Evolutionary conservation across 768 basidiomycete genomes (phyloP), one percentile per base, ranked within the genome.

Genomic region (Russula earlei): DNA sequence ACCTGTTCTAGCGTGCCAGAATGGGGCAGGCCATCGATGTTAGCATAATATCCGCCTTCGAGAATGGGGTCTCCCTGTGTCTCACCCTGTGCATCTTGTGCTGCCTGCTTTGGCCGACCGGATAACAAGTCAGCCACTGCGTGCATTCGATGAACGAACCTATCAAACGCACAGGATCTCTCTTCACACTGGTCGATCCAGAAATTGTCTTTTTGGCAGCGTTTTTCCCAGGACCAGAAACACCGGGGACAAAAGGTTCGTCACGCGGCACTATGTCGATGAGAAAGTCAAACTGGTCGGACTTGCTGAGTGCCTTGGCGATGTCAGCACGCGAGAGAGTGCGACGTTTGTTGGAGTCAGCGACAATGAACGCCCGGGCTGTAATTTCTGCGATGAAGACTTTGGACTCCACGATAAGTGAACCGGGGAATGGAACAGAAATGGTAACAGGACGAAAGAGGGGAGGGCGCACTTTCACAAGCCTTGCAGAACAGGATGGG

Each of bases 321-420:
- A 99, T 93, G 70, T 97, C 94, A 12, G 90, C 84, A 45, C 91
- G 84, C 10, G 91, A 93, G 19, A 97, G 77, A 2, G 94, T 97
- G n/a, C 93, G 86, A 25, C 94, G 86, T 70, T 96, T 97, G 72
- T 93, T 89, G 24, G 91, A 86, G 71, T 96, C 92, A 17, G 93
- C 93, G 52, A 97, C 83, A 59, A 95, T 87, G 77, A 91, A 98
- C 2, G 95, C 93, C 25, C 95, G 83, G 2, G 91, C 87, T 1
- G 95, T 97, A 60, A 99, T 89, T 72, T 99, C 95, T 44, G 92
- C 80, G 54, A 99, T 99, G 71, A 99, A 98, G 60, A 97, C 95
- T 96, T 43, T n/a, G 43, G 12, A 2, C 17, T 10, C 27, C 9
- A 27, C 7, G 22, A 48, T 37, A 22, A 29, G 66, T 8, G 24